Percentiles rank a stretch among this genome's conserved stretches.
phyloP scores from a whole-genome alignment of 768 basidiomycete genomes.

The Leccinum subtestaceum region DNA sequence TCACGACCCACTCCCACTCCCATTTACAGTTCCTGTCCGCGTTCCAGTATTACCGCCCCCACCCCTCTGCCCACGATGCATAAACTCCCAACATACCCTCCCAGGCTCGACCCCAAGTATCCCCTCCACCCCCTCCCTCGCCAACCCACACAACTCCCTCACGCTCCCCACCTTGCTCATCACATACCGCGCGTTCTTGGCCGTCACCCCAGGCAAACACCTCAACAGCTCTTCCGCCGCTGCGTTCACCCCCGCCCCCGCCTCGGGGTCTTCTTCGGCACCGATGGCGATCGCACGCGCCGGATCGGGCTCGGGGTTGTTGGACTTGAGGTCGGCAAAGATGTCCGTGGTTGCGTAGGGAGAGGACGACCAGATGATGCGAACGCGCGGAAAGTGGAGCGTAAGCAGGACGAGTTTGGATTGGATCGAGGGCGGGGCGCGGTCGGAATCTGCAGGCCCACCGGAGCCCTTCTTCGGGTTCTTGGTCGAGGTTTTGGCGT shows the following conservation, averaged over 20 bases:
- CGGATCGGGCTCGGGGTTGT: slow-evolving; percentile 78
- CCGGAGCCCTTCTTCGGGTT: slow-evolving; percentile 43
- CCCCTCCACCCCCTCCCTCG: slow-evolving; percentile 58
- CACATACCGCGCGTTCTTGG: slow-evolving; percentile 82
- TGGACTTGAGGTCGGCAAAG: slow-evolving; percentile 85
- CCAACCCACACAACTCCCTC: slow-evolving; percentile 67
- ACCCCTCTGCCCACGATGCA: slow-evolving; percentile 63
- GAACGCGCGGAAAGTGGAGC: slow-evolving; percentile 85
- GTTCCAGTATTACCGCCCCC: neutral
- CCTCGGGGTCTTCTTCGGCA: slow-evolving; percentile 69
- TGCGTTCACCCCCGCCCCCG: slow-evolving; percentile 63
- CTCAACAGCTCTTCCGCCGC: slow-evolving; percentile 83
- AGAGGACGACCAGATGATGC: slow-evolving; percentile 97
- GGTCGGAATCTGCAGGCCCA: slow-evolving; percentile 23
- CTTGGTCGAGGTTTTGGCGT: slow-evolving; percentile 59
- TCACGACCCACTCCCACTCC: neutral
- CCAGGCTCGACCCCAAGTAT: slow-evolving; percentile 82
- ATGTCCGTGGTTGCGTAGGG: slow-evolving; percentile 90
- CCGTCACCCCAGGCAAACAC: slow-evolving; percentile 78
- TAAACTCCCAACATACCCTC: slow-evolving; percentile 73
- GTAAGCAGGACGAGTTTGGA: slow-evolving; percentile 91
- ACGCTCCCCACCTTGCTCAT: slow-evolving; percentile 80
- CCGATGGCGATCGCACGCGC: slow-evolving; percentile 75
- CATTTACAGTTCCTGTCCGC: neutral
- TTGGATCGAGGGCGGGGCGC: slow-evolving; percentile 62